These are phyloP conservation scores for Fusarium sublunatum DNA, from an alignment of 2,329 filamentous ascomycete genomes.

Conservation along the genomic window DNA sequence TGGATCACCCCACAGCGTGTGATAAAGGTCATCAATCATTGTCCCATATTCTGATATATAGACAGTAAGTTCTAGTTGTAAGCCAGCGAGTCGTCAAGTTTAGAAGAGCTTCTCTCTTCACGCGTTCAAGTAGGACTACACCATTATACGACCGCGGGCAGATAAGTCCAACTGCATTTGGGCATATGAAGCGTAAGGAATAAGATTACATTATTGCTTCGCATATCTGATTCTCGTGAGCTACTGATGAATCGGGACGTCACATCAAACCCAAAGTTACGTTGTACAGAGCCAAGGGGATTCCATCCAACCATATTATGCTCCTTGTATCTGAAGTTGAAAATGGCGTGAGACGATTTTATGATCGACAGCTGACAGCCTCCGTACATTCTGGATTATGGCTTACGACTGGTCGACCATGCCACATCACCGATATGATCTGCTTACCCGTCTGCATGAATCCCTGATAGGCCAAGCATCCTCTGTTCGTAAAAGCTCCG, in stretches of 20 bases:
- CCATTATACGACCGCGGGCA: neutral
- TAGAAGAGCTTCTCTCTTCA: neutral
- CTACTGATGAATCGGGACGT: conserved; percentile 9
- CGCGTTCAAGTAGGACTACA: neutral
- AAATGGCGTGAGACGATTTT: conserved; percentile 6
- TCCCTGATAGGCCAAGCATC: conserved; percentile 5
- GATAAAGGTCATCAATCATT: too few species aligned
- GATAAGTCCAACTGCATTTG: neutral
- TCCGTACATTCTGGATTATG: neutral
- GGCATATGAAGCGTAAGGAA: neutral
- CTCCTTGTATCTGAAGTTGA: neutral
- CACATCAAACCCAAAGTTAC: conserved; percentile 6
- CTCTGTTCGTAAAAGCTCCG: conserved; percentile 5
- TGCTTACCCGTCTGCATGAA: neutral
- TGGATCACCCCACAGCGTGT: too few species aligned
- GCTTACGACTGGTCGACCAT: conserved; percentile 4
- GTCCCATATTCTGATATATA: too few species aligned
- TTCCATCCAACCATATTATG: conserved; percentile 18
- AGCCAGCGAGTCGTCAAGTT: too few species aligned
- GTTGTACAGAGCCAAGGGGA: conserved; percentile 6
- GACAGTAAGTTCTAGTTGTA: too few species aligned
- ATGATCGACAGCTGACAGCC: conserved; percentile 23
- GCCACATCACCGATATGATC: conserved; percentile 2
- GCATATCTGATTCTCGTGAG: neutral
- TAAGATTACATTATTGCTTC: neutral